Conservation (phyloP, 2,329 filamentous ascomycete genomes). For the Aureobasidium sp. region DNA sequence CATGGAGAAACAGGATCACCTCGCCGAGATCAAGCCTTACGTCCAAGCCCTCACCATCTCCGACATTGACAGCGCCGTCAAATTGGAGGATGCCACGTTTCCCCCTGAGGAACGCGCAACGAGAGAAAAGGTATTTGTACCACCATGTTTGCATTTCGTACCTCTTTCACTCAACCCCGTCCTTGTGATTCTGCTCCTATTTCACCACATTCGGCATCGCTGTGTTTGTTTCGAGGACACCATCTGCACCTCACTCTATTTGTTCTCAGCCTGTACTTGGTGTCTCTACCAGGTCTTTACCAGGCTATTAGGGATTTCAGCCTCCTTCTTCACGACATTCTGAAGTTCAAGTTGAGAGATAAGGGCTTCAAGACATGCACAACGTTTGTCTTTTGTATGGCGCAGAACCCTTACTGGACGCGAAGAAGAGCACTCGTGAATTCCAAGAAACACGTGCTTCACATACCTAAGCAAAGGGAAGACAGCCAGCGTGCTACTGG, state of each 20-base stretch:
- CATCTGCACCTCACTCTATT: background rate
- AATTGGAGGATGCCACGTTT: conserved; percentile 51
- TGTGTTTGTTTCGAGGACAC: background rate
- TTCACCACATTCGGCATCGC: background rate
- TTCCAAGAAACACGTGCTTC: background rate
- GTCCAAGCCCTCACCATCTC: conserved; percentile 62
- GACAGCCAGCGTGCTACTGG: background rate
- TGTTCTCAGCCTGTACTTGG: background rate
- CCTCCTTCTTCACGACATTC: too few species aligned
- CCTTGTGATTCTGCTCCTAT: conserved; percentile 10
- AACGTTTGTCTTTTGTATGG: background rate
- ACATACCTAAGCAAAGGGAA: background rate
- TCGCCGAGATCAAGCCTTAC: conserved; percentile 60
- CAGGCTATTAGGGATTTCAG: background rate
- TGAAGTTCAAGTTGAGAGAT: background rate
- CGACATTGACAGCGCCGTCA: conserved; percentile 55
- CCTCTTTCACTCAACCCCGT: conserved; percentile 5
- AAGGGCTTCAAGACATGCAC: background rate
- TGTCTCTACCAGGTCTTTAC: background rate
- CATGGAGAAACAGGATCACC: conserved; percentile 33
- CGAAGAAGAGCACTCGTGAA: background rate
- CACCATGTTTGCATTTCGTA: conserved; percentile 5
- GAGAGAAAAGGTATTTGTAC: conserved; percentile 48
- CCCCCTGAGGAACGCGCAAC: conserved; percentile 50
- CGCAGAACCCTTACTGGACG: too few species aligned